A percentile compares a stretch with the other conserved stretches of the same genome.
phyloP scores from a whole-genome alignment of 1,139 yeast genomes.

The Petasospora rhodanensis region DNA sequence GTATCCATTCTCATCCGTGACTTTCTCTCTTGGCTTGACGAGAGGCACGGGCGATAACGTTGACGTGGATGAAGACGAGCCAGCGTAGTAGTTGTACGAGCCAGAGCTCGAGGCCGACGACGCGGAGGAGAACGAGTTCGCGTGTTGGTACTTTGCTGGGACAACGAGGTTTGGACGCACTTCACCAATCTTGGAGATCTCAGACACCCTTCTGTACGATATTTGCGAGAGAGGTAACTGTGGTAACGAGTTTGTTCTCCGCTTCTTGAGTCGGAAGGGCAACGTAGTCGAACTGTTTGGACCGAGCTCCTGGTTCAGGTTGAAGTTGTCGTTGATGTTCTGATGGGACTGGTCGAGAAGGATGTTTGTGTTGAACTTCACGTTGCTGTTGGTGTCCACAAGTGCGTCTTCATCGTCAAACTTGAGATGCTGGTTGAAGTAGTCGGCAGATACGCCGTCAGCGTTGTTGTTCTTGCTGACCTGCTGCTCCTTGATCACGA shows the following conservation, averaged over 20 bases:
- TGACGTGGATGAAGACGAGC: constrained; percentile 17
- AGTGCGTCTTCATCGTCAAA: constrained; percentile 11
- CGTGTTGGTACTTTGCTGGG: constrained; percentile 3
- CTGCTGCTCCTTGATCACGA: constrained; percentile 12
- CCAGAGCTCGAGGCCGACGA: too few species aligned
- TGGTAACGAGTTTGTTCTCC: constrained; percentile 66
- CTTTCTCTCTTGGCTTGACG: constrained; percentile 10
- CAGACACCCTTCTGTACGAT: constrained; percentile 29
- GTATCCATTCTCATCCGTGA: constrained; percentile 75
- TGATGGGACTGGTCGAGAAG: constrained; percentile 3
- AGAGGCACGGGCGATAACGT: constrained; percentile 20
- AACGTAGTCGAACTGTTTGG: too few species aligned
- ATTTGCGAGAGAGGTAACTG: constrained; percentile 53
- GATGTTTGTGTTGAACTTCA: constrained; percentile 8
- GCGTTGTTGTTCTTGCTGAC: constrained; percentile 5
- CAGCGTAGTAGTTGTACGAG: constrained; percentile 14
- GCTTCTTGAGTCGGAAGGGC: constrained; percentile 36
- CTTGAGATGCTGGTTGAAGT: constrained; percentile 8
- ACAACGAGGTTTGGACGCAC: constrained; percentile 31
- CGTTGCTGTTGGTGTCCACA: neutral
- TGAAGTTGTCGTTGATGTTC: constrained; percentile 13
- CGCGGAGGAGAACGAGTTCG: constrained; percentile 5
- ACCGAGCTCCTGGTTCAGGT: constrained; percentile 10
- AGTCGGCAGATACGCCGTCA: constrained; percentile 11
- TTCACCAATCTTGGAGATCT: constrained; percentile 34